Evolutionary conservation across 345 rosid species (phyloP).

Genomic region (Lepidium didymum): DNA sequence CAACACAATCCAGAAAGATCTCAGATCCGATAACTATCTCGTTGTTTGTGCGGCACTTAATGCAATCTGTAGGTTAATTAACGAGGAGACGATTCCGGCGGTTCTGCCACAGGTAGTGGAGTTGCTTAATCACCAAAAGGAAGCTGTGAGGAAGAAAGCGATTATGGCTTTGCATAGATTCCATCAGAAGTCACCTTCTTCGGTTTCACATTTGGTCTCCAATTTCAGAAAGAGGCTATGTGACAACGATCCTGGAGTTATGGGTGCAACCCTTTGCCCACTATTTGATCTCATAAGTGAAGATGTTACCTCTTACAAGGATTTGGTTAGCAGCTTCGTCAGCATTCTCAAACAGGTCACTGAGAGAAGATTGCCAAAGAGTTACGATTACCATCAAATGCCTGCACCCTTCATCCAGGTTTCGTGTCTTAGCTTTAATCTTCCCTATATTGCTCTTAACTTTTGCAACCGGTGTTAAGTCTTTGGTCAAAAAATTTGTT

Average conservation of each 20-base stretch:
- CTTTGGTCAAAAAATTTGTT: not conserved
- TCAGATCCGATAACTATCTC: slow-evolving; percentile 79
- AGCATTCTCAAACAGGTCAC: slow-evolving; percentile 95
- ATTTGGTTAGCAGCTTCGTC: slow-evolving; percentile 82
- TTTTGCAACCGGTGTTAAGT: not conserved
- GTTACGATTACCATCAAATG: slow-evolving; percentile 93
- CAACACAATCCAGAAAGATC: slow-evolving; percentile 94
- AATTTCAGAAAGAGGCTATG: slow-evolving; percentile 91
- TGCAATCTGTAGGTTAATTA: slow-evolving; percentile 85
- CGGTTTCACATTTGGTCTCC: slow-evolving; percentile 78
- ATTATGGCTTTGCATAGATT: slow-evolving; percentile 97
- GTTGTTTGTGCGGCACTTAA: slow-evolving; percentile 86
- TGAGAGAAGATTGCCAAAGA: slow-evolving; percentile 83
- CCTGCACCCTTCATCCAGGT: slow-evolving; percentile 99
- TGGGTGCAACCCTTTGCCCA: slow-evolving; percentile 98
- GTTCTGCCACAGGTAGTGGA: slow-evolving; percentile 90
- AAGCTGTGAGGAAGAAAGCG: slow-evolving; percentile 94
- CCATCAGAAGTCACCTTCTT: slow-evolving; percentile 80
- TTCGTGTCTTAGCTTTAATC: not conserved
- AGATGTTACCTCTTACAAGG: slow-evolving; percentile 74
- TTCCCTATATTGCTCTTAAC: not conserved
- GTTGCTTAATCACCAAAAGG: slow-evolving; percentile 70
- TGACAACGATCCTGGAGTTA: slow-evolving; percentile 96
- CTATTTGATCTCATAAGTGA: slow-evolving; percentile 71
- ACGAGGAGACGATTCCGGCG: slow-evolving; percentile 98